Percentiles rank a stretch among this genome's conserved stretches.
phyloP scores from a whole-genome alignment of 768 basidiomycete species.

The Naganishia kalamii region DNA sequence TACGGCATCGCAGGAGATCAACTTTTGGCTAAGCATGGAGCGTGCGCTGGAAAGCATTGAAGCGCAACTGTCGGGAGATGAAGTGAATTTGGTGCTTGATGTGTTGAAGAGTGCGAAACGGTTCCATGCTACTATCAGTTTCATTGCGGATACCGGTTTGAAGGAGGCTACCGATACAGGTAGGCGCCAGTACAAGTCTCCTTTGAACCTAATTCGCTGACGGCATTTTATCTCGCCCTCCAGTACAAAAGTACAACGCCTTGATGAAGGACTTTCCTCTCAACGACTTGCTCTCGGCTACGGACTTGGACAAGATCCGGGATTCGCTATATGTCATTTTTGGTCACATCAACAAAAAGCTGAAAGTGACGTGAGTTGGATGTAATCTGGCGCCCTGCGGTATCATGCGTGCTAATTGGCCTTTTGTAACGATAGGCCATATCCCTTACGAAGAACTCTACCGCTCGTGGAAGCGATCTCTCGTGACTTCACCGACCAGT shows the following conservation, averaged over 20 bases:
- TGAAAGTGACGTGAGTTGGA: slow-evolving; percentile 71
- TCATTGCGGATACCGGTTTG: slow-evolving; percentile 93
- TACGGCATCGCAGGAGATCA: slow-evolving; percentile 97
- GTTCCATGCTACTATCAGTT: slow-evolving; percentile 93
- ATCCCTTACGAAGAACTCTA: slow-evolving; percentile 89
- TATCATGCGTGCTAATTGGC: background rate
- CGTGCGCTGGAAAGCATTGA: slow-evolving; percentile 89
- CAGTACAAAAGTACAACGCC: slow-evolving; percentile 95
- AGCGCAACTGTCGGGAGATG: slow-evolving; percentile 79
- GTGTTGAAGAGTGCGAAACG: slow-evolving; percentile 91
- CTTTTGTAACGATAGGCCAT: slow-evolving; percentile 53
- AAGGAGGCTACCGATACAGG: slow-evolving; percentile 87
- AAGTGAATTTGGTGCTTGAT: slow-evolving; percentile 65
- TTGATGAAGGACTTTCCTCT: slow-evolving; percentile 99
- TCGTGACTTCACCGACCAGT: slow-evolving; percentile 90
- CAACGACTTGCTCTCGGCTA: slow-evolving; percentile 91
- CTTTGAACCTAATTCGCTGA: background rate
- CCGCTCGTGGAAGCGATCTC: slow-evolving; percentile 98
- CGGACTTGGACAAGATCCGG: slow-evolving; percentile 90
- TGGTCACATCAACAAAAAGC: slow-evolving; percentile 87
- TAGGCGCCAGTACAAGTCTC: slow-evolving; percentile 31
- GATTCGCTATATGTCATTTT: slow-evolving; percentile 83
- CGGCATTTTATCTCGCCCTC: background rate
- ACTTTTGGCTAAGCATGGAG: slow-evolving; percentile 96
- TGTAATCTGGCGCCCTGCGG: too few species aligned